A percentile compares a stretch with the other conserved stretches of the same genome.
Evolutionary conservation across 2,329 filamentous ascomycete genomes (phyloP).

Genomic region (Alternaria sp.): DNA sequence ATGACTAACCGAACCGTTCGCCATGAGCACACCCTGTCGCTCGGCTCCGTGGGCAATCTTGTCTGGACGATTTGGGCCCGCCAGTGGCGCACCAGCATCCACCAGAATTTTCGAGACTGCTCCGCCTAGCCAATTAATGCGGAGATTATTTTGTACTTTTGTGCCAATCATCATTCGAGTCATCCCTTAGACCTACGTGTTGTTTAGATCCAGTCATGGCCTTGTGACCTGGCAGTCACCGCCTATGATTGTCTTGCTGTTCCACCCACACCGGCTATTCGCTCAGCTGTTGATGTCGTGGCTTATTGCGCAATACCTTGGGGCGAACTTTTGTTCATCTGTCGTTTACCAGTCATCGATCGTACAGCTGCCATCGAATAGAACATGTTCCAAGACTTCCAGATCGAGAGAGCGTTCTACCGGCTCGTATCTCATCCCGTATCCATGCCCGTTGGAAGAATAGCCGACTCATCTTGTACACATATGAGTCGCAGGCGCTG

Average conservation of each 20-base stretch:
- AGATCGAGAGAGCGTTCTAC: slow-evolving; percentile 37
- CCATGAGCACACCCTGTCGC: slow-evolving; percentile 9
- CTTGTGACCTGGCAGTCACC: slow-evolving; percentile 38
- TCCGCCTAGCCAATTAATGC: slow-evolving; percentile 41
- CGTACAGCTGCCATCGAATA: background rate
- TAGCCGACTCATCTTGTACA: slow-evolving; percentile 28
- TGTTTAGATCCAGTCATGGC: slow-evolving; percentile 24
- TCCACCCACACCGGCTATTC: slow-evolving; percentile 22
- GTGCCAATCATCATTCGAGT: slow-evolving; percentile 42
- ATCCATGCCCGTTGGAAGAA: slow-evolving; percentile 41
- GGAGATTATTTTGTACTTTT: slow-evolving; percentile 38
- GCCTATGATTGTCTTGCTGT: slow-evolving; percentile 17
- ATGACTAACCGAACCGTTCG: slow-evolving; percentile 41
- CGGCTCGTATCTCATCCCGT: slow-evolving; percentile 36
- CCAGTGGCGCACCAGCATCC: slow-evolving; percentile 40
- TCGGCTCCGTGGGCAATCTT: slow-evolving; percentile 21
- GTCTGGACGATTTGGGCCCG: slow-evolving; percentile 20
- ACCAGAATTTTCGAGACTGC: slow-evolving; percentile 44
- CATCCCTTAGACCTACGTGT: slow-evolving; percentile 21
- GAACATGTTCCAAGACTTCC: slow-evolving; percentile 24
- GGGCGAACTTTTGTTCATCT: slow-evolving; percentile 14
- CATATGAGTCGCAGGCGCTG: slow-evolving; percentile 27
- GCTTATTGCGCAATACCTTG: slow-evolving; percentile 35
- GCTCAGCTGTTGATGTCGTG: slow-evolving; percentile 29
- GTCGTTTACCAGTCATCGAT: slow-evolving; percentile 4